Base-by-base conservation (phyloP, 257 asterid species). In the Plectranthus barbatus region DNA sequence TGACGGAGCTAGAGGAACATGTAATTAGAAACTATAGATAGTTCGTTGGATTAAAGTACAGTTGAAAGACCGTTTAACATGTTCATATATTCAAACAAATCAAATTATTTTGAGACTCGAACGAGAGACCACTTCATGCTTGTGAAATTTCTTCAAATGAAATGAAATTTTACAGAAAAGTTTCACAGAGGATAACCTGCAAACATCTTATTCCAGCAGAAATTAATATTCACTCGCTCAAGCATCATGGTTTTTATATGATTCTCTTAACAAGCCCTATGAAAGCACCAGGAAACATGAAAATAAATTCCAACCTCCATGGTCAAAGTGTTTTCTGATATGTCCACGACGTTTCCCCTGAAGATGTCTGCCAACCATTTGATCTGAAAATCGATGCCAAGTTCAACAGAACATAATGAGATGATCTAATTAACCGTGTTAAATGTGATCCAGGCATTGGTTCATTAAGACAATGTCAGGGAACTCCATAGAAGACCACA, bases 261-360 rank as follows among this genome's bases (percentile, higher is more conserved):
- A 68, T 12, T 21, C 24, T 67, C 55, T 31, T 21, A 11, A 54
- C 24, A 53, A 47, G 29, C 33, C 51, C 67, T 55, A 64, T 64
- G 69, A 64, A 72, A 26, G 67, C 51, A 65, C 31, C 46, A 46
- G 24, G 41, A 62, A 66, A 47, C 7, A 17, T 26, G 63, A 61
- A 72, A 44, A 60, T 21, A 72, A 21, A 51, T 56, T 9, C 60
- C 69, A 71, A 86, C 96, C 95, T 89, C 91, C 39, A 89, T 64
- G 45, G 96, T 89, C 82, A 84, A 63, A 74, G 76, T 82, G 56
- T 84, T 79, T 58, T 84, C 96, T 45, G 96, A 82, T 76, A 46
- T 82, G 81, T 89, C 96, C 82, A 89, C 95, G 21, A 86, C 59
- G 36, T 75, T 89, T 52, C 77, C 96, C 74, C 96, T 80, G 87